These are phyloP conservation scores for Boletus edulis DNA, from an alignment of 768 basidiomycete genomes.

Conservation along the genomic window DNA sequence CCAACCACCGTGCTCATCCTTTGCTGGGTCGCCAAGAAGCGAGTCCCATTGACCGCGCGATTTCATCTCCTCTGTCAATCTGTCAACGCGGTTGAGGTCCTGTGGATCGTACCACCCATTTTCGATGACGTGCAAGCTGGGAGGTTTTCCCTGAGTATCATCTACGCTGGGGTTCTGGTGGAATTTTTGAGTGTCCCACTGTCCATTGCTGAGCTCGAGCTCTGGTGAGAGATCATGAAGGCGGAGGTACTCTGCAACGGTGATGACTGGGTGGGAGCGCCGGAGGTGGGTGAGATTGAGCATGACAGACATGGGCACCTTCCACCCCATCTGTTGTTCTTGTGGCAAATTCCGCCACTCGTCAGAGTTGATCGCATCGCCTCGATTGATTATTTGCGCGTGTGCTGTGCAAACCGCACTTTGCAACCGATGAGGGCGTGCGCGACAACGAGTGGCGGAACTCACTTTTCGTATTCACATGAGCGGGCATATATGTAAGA, in stretches of 20 bases:
- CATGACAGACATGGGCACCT: conserved; percentile 38
- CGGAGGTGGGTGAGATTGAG: conserved; percentile 43
- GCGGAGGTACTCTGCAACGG: conserved; percentile 42
- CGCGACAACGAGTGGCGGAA: background rate
- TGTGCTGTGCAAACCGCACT: conserved; percentile 41
- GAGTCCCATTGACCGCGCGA: conserved; percentile 31
- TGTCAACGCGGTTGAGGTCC: conserved; percentile 37
- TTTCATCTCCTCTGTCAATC: conserved; percentile 31
- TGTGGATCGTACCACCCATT: conserved; percentile 42
- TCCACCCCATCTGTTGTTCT: conserved; percentile 36
- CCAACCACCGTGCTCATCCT: conserved; percentile 23
- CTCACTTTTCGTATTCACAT: conserved; percentile 36
- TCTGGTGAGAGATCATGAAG: conserved; percentile 36
- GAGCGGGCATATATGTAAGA: conserved; percentile 46
- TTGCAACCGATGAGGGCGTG: background rate
- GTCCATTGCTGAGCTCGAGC: conserved; percentile 36
- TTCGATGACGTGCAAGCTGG: conserved; percentile 35
- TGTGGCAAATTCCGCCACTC: conserved; percentile 42
- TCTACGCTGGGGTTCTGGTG: conserved; percentile 30
- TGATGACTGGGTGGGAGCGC: conserved; percentile 36
- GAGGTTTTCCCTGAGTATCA: conserved; percentile 16
- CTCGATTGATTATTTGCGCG: conserved; percentile 43
- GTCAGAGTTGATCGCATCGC: conserved; percentile 39
- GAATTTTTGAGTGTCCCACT: conserved; percentile 37
- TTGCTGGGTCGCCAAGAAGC: conserved; percentile 9